phyloP scores from a whole-genome alignment of 2,329 filamentous ascomycete genomes.

The Penicillium oxalicum region DNA sequence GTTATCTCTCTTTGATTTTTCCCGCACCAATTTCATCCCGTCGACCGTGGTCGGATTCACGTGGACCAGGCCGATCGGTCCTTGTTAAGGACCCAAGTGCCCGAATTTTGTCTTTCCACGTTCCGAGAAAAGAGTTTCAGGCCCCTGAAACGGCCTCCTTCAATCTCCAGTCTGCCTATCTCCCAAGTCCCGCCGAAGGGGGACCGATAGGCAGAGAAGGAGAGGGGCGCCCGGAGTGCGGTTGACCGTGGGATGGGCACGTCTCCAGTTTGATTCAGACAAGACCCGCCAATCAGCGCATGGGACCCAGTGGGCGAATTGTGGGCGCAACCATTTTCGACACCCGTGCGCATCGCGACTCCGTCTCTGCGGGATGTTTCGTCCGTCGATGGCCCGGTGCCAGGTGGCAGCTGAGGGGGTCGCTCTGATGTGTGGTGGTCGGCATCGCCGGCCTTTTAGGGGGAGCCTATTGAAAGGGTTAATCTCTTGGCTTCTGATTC shows the following conservation, averaged over 20 bases:
- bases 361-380: background rate
- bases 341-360: background rate
- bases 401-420: no score
- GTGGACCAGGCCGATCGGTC: no score
- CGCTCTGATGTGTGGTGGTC: no score
- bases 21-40: no score
- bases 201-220: background rate
- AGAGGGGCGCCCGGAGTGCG: constrained; percentile 3
- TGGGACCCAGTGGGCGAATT: constrained; percentile 4
- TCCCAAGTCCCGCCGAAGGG: no score
- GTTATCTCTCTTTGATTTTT: no score
- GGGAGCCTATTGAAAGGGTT: no score
- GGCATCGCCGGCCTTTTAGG: no score
- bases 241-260: constrained; percentile 7
- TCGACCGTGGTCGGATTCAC: background rate
- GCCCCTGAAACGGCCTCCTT: background rate
- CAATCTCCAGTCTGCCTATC: background rate
- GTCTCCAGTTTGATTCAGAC: constrained; percentile 9
- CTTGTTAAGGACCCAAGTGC: no score
- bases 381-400: background rate
- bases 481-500: no score
- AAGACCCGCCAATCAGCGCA: constrained; percentile 4
- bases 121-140: background rate
- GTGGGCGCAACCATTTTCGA: constrained; percentile 6
- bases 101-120: no score